Percentiles rank a stretch among this genome's conserved stretches.
Evolutionary conservation across 305 asterid genomes (phyloP).

Genomic region (Fraxinus albicans): DNA sequence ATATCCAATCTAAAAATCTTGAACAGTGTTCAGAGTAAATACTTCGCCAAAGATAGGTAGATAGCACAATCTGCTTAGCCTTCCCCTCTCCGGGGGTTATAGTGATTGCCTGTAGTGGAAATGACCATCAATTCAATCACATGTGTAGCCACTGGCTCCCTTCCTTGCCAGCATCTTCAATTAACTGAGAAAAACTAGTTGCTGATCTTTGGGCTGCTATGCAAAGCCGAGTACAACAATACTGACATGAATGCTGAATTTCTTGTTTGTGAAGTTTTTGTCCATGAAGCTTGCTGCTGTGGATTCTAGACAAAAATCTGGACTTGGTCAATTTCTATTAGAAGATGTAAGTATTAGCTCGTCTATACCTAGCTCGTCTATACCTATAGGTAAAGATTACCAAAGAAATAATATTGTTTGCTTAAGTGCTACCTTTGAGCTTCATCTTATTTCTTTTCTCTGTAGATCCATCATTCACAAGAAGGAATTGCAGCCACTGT

Average conservation of each 20-base stretch:
- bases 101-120: not conserved
- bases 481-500: not conserved
- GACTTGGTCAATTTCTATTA: not conserved
- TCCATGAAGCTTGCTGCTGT: slow-evolving; percentile 7
- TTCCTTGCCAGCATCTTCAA: not conserved
- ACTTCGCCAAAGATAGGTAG: not conserved
- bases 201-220: not conserved
- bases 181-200: not conserved
- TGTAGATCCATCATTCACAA: slow-evolving; percentile 7
- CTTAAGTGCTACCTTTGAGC: not conserved
- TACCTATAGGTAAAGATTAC: not conserved
- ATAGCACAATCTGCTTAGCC: not conserved
- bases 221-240: not conserved
- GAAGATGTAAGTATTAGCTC: not conserved
- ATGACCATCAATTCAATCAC: not conserved
- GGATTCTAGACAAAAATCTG: not conserved
- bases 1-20: not conserved
- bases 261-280: slow-evolving; percentile 6
- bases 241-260: not conserved
- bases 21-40: not conserved
- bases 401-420: not conserved
- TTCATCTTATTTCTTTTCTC: not conserved
- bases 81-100: not conserved
- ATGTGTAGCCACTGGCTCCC: not conserved
- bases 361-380: too few relatives aligned